Percentiles rank a stretch among this genome's conserved stretches.
These are phyloP conservation scores for Fusarium sp. DNA, from an alignment of 2,329 filamentous ascomycete species.

Conservation along the genomic window DNA sequence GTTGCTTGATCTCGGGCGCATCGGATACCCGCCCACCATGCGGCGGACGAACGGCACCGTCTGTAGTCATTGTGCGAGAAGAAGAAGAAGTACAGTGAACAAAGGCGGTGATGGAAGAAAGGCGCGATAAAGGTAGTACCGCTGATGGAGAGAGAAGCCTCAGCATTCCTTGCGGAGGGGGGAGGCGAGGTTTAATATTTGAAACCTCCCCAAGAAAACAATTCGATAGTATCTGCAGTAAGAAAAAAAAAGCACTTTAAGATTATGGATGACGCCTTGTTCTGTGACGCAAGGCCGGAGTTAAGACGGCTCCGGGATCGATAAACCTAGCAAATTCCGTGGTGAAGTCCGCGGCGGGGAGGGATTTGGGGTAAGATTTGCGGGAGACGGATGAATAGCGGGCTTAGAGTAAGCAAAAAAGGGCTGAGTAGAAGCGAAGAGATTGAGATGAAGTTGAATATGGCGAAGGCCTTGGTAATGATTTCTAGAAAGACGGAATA, in stretches of 20 bases:
- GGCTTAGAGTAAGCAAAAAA: slow-evolving; percentile 13
- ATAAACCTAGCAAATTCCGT: not conserved
- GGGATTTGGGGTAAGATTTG: not conserved
- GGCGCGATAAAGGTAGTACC: slow-evolving; percentile 59
- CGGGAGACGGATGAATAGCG: not conserved
- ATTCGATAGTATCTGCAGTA: not conserved
- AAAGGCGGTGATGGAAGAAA: slow-evolving; percentile 52
- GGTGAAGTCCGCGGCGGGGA: slow-evolving; percentile 28
- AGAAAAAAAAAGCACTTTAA: slow-evolving; percentile 25
- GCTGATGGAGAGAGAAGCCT: slow-evolving; percentile 58
- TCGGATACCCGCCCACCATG: slow-evolving; percentile 40
- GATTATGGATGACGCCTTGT: slow-evolving; percentile 47
- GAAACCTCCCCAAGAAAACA: slow-evolving; percentile 41
- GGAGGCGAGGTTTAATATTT: slow-evolving; percentile 43
- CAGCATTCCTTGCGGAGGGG: slow-evolving; percentile 59
- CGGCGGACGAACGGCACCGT: slow-evolving; percentile 48
- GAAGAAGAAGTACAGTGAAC: slow-evolving; percentile 22
- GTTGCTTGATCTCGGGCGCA: slow-evolving; percentile 45
- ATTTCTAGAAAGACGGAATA: slow-evolving; percentile 38
- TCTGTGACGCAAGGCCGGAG: slow-evolving; percentile 44
- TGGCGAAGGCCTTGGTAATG: not conserved
- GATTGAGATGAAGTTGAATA: slow-evolving; percentile 9
- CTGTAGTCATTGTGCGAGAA: slow-evolving; percentile 52
- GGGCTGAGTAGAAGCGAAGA: not conserved
- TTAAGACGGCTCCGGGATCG: slow-evolving; percentile 44